Evolutionary conservation across 140 eudicot genomes (phyloP), one percentile per base, ranked within the genome.

Genomic region (Oenanthe javanica): DNA sequence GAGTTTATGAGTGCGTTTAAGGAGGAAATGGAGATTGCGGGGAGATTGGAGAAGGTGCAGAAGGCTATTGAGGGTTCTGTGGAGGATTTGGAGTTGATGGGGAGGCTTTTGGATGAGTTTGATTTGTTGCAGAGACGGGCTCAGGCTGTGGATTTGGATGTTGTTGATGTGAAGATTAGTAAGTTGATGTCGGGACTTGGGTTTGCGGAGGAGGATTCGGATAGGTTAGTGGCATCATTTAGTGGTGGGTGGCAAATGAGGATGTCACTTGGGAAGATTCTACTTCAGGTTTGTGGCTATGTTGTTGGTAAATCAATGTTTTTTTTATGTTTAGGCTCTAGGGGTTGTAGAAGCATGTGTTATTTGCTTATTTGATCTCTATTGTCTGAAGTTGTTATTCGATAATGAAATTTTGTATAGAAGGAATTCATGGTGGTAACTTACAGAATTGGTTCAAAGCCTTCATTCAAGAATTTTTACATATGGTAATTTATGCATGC

Each of bases 221-320:
- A 95, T 88, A 86, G 98, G 84, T 89, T 92, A 67, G 99, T 95
- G 82, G 99, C 98, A 0, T 95, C 99, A 7, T 95, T 89, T 85
- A 95, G 99, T 81, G 90, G 99, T 76, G 99, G 99, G 59, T 95
- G 99, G 99, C 99, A 95, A 84, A 95, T 95, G 99, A 88, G 99
- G 84, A 95, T 95, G 96, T 92, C 97, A 9, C 95, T 95, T 38
- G 99, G 99, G 81, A 95, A 95, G 87, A 95, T 95, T 67, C 77
- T 95, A 74, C 96, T 95, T 85, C 99, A 95, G 99, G 99, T 94
- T 92, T 5, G 12, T 55, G 3, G 23, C n/a, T 40, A 14, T 78
- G 40, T 61, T 78, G 10, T 36, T 38, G 67, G 59, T 43, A 12
- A 72, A 59, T 59, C 8, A 25, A 23, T 61, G 54, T 27, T 63